Evolutionary conservation across 805 yeast genomes (phyloP).

Genomic region (Zygosaccharomyces gambellarensis): DNA sequence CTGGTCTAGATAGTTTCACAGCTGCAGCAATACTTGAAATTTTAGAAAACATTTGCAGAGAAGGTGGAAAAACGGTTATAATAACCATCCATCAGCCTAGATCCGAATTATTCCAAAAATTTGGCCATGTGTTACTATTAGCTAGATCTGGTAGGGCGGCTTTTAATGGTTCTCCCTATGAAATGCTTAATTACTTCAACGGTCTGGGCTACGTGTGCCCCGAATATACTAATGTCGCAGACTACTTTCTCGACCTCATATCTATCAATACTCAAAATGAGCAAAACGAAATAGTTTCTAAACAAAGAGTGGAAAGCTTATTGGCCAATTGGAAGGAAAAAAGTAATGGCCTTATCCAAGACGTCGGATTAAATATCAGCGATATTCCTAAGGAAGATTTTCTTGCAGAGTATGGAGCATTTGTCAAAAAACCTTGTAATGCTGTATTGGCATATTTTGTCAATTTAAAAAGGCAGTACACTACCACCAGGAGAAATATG

Average conservation of each 20-base stretch:
- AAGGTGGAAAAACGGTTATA: conserved; percentile 61
- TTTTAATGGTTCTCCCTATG: conserved; percentile 53
- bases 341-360: not conserved
- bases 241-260: conserved; percentile 64
- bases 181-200: conserved; percentile 46
- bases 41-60: conserved; percentile 48
- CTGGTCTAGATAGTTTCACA: conserved; percentile 79
- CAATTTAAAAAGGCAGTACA: conserved; percentile 37
- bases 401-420: conserved; percentile 17
- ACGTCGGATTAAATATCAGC: not conserved
- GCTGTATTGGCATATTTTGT: conserved; percentile 33
- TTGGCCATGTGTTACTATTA: conserved; percentile 67
- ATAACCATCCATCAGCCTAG: conserved; percentile 84
- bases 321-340: conserved; percentile 37
- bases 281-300: conserved; percentile 39
- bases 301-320: conserved; percentile 38
- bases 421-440: conserved; percentile 21
- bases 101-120: conserved; percentile 53
- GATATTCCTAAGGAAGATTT: conserved; percentile 15
- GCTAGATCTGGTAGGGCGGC: conserved; percentile 71
- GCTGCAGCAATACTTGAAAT: conserved; percentile 63
- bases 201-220: conserved; percentile 55
- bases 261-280: conserved; percentile 50
- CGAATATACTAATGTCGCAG: conserved; percentile 62
- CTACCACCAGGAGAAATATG: conserved; percentile 42